Percentiles rank a stretch among this genome's conserved stretches.
phyloP scores from a whole-genome alignment of 2,329 filamentous ascomycete species.

The Rhexocercosporidium sp. region DNA sequence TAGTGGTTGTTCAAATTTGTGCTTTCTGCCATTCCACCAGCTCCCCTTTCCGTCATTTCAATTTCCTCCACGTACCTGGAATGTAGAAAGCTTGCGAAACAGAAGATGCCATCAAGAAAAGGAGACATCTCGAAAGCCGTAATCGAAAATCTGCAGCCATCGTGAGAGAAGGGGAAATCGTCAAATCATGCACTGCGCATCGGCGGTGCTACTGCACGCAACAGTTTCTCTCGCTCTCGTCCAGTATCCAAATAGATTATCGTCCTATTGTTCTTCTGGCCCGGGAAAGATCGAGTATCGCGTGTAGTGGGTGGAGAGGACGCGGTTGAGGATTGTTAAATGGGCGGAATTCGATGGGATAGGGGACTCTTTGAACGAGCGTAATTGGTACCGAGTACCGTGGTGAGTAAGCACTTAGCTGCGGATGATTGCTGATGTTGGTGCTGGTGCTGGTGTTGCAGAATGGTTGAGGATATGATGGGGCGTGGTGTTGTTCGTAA shows the following conservation, averaged over 20 bases:
- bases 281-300: not conserved
- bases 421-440: not conserved
- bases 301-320: not conserved
- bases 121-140: constrained; percentile 50
- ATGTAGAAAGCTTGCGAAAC: constrained; percentile 78
- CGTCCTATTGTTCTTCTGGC: not conserved
- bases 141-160: constrained; percentile 36
- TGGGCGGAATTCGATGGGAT: not conserved
- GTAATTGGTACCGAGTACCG: constrained; percentile 61
- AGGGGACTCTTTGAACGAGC: constrained; percentile 46
- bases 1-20: constrained; percentile 2
- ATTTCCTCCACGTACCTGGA: constrained; percentile 62
- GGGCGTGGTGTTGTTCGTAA: not conserved
- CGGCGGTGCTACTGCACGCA: not conserved
- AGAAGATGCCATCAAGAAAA: constrained; percentile 53
- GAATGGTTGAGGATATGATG: not conserved
- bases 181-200: constrained; percentile 26
- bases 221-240: not conserved
- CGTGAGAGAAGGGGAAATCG: constrained; percentile 15
- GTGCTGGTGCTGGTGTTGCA: not conserved
- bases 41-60: constrained; percentile 28
- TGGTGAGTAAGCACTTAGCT: constrained; percentile 15
- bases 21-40: not conserved
- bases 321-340: not conserved
- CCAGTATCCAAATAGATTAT: constrained; percentile 3